phyloP scores from a whole-genome alignment of 768 basidiomycete genomes.

The Fistulinella prunicolor region DNA sequence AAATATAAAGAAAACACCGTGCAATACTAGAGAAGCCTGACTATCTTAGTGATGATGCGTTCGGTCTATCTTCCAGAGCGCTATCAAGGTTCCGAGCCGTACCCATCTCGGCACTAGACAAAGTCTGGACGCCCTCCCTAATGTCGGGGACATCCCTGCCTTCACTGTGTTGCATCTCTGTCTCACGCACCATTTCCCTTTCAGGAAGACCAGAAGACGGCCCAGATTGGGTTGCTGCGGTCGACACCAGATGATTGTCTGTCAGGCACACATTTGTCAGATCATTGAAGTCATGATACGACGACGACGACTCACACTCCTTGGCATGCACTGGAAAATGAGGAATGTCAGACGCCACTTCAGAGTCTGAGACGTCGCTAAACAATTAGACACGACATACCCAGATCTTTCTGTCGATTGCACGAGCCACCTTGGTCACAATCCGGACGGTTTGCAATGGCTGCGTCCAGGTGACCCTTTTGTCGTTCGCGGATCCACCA shows the following conservation, averaged over 20 bases:
- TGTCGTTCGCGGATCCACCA: constrained; percentile 83
- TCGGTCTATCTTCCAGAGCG: constrained; percentile 1
- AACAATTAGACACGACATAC: constrained; percentile 37
- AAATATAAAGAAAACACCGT: neutral
- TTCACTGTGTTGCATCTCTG: constrained; percentile 1
- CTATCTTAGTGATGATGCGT: neutral
- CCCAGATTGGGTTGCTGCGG: neutral
- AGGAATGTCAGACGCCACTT: constrained; percentile 8
- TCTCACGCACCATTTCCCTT: neutral
- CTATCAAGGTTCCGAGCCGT: neutral
- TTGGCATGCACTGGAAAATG: constrained; percentile 57
- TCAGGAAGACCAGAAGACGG: constrained; percentile 1
- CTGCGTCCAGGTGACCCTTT: constrained; percentile 60
- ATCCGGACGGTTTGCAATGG: constrained; percentile 58
- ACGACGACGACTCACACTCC: constrained; percentile 55
- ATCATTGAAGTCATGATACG: neutral
- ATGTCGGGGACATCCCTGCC: neutral
- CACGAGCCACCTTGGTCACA: constrained; percentile 65
- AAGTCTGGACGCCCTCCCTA: constrained; percentile 3
- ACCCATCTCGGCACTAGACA: neutral
- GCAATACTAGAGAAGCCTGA: neutral
- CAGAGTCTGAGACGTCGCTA: neutral
- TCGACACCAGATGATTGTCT: constrained; percentile 42
- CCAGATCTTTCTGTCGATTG: constrained; percentile 59
- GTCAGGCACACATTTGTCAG: constrained; percentile 10